Conservation (phyloP, 129 eudicot species). For the Erigeron canadensis region DNA sequence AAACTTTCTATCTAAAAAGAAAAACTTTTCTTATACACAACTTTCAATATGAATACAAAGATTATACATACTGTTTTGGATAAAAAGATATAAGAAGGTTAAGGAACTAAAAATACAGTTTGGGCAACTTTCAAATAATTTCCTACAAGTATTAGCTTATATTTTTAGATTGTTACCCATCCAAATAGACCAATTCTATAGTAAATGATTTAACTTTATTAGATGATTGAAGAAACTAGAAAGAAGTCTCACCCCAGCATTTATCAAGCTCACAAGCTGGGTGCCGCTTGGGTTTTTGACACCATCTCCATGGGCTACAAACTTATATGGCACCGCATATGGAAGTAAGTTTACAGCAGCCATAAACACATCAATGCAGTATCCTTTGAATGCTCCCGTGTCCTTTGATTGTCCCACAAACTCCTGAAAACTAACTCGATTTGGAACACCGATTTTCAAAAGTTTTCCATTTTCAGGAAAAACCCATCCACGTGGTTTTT, state of each 20-base stretch:
- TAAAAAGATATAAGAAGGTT: too few species aligned
- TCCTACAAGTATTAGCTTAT: too few species aligned
- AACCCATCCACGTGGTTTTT: conserved; percentile 91
- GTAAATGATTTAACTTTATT: background rate
- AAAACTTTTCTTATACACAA: too few species aligned
- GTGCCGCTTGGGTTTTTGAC: conserved; percentile 57
- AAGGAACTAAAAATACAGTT: too few species aligned
- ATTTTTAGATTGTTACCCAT: too few species aligned
- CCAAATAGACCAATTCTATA: background rate
- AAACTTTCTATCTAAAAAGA: too few species aligned
- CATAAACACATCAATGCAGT: conserved; percentile 80
- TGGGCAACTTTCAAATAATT: too few species aligned
- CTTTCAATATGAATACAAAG: too few species aligned
- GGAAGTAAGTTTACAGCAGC: conserved; percentile 74
- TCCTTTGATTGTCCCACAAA: conserved; percentile 43
- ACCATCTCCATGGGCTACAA: conserved; percentile 65
- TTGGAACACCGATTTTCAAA: conserved; percentile 65
- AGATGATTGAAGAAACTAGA: background rate
- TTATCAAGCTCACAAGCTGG: conserved; percentile 60
- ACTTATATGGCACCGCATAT: conserved; percentile 73
- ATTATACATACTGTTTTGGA: too few species aligned
- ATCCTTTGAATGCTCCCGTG: conserved; percentile 47
- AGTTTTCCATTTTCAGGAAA: conserved; percentile 72
- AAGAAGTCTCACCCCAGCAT: conserved; percentile 56
- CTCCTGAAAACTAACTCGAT: conserved; percentile 60